phyloP scores from a whole-genome alignment of 208 protist genomes.

The Kentomonas sorsogonicus region DNA sequence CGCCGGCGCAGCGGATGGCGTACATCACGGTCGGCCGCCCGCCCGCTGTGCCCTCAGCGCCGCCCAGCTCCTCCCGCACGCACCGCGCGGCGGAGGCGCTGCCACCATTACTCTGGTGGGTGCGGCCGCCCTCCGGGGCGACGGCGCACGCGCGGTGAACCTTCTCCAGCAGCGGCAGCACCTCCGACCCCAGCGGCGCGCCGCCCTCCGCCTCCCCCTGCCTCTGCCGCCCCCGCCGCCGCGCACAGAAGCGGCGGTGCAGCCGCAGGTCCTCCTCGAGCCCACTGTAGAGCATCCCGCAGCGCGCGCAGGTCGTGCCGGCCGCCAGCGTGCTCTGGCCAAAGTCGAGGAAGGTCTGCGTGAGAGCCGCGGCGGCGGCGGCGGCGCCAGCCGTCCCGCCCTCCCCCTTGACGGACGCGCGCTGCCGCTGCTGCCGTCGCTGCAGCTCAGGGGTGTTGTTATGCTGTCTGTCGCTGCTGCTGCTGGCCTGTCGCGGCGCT shows the following conservation, averaged over 20 bases:
- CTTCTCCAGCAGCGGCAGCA: no score
- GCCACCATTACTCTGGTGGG: neutral
- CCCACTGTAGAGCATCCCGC: conserved; percentile 59
- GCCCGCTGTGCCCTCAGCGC: neutral
- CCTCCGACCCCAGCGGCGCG: neutral
- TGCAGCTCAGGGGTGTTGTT: neutral
- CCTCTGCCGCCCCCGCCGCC: neutral
- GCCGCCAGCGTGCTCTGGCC: conserved; percentile 34
- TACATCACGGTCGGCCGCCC: neutral
- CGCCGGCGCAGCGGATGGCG: conserved; percentile 2
- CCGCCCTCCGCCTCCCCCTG: neutral
- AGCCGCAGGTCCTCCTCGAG: conserved; percentile 38
- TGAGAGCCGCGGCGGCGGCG: conserved; percentile 1
- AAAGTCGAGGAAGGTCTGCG: conserved; percentile 73
- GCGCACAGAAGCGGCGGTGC: conserved; percentile 37
- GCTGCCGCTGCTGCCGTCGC: neutral
- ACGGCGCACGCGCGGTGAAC: no score
- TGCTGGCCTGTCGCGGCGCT: neutral
- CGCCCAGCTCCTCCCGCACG: conserved; percentile 3
- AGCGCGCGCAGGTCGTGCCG: conserved; percentile 33
- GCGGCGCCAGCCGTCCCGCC: no score
- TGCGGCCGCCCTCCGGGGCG: neutral
- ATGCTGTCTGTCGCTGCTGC: neutral
- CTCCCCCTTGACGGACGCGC: neutral
- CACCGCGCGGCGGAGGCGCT: neutral